These are phyloP conservation scores for Paracoccidioides lutzii DNA, from an alignment of 2,329 filamentous ascomycete species.

Conservation along the genomic window DNA sequence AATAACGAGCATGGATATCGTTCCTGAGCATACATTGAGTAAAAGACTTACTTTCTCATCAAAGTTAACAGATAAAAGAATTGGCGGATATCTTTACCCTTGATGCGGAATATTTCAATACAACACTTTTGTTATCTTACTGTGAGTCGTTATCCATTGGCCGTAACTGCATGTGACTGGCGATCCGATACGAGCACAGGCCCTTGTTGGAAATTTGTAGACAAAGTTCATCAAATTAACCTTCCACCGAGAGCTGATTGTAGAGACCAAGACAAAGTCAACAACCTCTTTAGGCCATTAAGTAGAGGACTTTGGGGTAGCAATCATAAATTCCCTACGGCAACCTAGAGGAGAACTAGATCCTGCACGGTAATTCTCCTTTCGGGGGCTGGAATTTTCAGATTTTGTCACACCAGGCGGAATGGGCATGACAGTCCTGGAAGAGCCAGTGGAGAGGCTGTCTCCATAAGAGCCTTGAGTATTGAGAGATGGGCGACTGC, in stretches of 20 bases:
- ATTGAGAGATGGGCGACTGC: conserved; percentile 17
- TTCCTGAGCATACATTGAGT: background rate
- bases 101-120: background rate
- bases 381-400: conserved; percentile 29
- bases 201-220: background rate
- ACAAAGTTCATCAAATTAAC: background rate
- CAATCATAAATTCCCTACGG: conserved; percentile 26
- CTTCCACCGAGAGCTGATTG: background rate
- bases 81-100: background rate
- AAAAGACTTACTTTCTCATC: background rate
- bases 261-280: background rate
- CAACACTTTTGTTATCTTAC: background rate
- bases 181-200: background rate
- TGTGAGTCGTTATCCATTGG: conserved; percentile 2
- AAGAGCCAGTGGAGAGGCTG: conserved; percentile 23
- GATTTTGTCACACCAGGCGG: conserved; percentile 21
- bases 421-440: conserved; percentile 23
- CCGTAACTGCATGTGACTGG: background rate
- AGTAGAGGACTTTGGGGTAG: conserved; percentile 23
- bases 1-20: background rate
- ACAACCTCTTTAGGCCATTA: conserved; percentile 6
- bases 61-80: background rate
- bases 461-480: conserved; percentile 21
- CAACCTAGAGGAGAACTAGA: conserved; percentile 28
- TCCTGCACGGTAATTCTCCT: conserved; percentile 25